A percentile compares a stretch with the other conserved stretches of the same genome.
phyloP scores from a whole-genome alignment of 441 rosid genomes.

The Viola pubescens region DNA sequence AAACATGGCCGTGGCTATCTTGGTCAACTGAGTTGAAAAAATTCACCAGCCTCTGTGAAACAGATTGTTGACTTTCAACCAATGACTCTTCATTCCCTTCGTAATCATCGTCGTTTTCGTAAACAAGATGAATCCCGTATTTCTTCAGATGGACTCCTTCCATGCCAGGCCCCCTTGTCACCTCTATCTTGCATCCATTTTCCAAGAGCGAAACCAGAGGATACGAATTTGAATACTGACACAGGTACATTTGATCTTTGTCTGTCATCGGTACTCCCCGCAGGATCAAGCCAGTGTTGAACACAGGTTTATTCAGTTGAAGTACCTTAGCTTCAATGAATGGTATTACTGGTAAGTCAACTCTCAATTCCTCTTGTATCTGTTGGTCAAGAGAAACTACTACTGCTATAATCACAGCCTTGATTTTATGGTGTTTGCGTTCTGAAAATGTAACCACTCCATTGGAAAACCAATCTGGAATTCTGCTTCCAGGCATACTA shows the following conservation, averaged over 20 bases:
- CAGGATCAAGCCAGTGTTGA: constrained; percentile 20
- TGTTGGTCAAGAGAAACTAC: constrained; percentile 35
- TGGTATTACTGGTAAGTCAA: constrained; percentile 24
- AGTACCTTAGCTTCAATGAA: constrained; percentile 36
- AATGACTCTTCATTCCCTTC: constrained; percentile 29
- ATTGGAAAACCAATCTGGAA: constrained; percentile 52
- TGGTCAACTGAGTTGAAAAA: constrained; percentile 19
- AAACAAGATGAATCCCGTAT: constrained; percentile 29
- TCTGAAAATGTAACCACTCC: constrained; percentile 24
- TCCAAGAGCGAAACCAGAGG: constrained; percentile 31
- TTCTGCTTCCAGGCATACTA: constrained; percentile 48
- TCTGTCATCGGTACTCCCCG: constrained; percentile 39
- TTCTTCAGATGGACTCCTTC: constrained; percentile 31
- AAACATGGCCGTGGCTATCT: neutral
- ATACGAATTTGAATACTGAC: constrained; percentile 29
- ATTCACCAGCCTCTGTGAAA: constrained; percentile 32
- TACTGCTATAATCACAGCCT: constrained; percentile 39
- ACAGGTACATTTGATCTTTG: constrained; percentile 45
- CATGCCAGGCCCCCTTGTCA: constrained; percentile 9
- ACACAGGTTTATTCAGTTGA: neutral
- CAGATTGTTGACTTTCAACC: constrained; percentile 21
- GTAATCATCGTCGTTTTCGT: constrained; percentile 33
- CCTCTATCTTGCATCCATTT: constrained; percentile 28
- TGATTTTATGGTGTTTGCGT: constrained; percentile 31
- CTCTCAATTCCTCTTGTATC: constrained; percentile 23